phyloP scores from a whole-genome alignment of 2,329 filamentous ascomycete species.

The Fusarium circinatum region DNA sequence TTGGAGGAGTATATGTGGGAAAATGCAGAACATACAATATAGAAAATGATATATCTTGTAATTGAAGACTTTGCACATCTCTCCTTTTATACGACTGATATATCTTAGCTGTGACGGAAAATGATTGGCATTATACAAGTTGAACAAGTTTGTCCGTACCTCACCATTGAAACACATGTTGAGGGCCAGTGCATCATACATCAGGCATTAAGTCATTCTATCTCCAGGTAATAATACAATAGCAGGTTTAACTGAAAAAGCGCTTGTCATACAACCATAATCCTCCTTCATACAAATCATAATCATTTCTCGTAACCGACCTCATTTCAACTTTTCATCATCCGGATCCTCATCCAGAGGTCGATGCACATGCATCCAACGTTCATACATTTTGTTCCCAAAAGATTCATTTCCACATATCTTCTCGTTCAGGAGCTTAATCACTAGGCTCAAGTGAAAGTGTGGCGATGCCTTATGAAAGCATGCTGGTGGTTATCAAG shows the following conservation, averaged over 20 bases:
- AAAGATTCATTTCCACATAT: background rate
- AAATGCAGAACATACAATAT: background rate
- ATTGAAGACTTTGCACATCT: background rate
- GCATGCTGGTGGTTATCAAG: background rate
- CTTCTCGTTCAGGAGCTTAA: background rate
- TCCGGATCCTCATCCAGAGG: slow-evolving; percentile 5
- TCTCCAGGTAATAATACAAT: slow-evolving; percentile 7
- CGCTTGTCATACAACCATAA: slow-evolving; percentile 19
- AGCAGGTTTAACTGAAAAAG: slow-evolving; percentile 5
- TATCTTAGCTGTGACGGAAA: background rate
- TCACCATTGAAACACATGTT: background rate
- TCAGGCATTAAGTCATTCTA: slow-evolving; percentile 3
- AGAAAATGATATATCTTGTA: slow-evolving; percentile 17
- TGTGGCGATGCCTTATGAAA: background rate
- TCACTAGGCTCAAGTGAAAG: background rate
- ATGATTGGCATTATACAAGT: background rate
- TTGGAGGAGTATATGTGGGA: slow-evolving; percentile 7
- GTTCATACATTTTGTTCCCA: slow-evolving; percentile 8
- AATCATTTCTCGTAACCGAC: slow-evolving; percentile 6
- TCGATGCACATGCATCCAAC: slow-evolving; percentile 7
- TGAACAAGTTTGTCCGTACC: background rate
- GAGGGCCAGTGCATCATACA: background rate
- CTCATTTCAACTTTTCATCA: slow-evolving; percentile 2
- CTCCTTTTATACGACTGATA: background rate
- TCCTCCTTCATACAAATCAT: slow-evolving; percentile 9